These are phyloP conservation scores for Nicotiana sylvestris DNA, from an alignment of 257 asterid genomes.

Conservation along the genomic window DNA sequence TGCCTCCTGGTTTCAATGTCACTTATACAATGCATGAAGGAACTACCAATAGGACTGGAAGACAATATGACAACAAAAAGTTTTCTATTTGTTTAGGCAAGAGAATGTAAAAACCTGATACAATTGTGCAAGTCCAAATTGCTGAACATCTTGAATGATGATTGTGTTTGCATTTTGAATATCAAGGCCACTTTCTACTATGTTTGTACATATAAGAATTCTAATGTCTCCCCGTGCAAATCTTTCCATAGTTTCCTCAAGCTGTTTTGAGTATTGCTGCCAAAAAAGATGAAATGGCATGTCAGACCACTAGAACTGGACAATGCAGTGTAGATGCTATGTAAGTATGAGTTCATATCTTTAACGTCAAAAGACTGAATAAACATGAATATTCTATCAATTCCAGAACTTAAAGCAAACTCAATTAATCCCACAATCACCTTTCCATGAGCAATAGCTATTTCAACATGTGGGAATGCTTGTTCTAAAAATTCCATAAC, in stretches of 20 bases:
- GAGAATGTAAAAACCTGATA: slow-evolving; percentile 62
- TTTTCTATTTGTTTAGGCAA: background rate
- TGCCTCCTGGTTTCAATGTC: background rate
- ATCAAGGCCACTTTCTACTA: slow-evolving; percentile 98
- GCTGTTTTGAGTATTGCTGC: slow-evolving; percentile 96
- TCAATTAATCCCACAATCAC: slow-evolving; percentile 30
- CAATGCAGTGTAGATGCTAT: background rate
- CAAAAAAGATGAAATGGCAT: slow-evolving; percentile 19
- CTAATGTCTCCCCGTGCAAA: slow-evolving; percentile 70
- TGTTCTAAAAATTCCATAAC: slow-evolving; percentile 73
- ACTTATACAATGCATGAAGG: background rate
- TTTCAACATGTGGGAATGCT: slow-evolving; percentile 68
- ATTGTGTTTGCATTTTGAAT: slow-evolving; percentile 96
- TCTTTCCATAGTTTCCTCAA: slow-evolving; percentile 93
- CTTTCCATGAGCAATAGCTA: slow-evolving; percentile 98
- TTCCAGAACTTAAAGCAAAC: slow-evolving; percentile 13
- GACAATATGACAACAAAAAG: background rate
- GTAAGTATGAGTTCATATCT: slow-evolving; percentile 1
- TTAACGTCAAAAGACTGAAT: background rate
- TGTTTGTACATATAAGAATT: slow-evolving; percentile 92
- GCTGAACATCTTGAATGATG: slow-evolving; percentile 91
- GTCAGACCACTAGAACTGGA: slow-evolving; percentile 13
- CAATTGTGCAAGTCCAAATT: slow-evolving; percentile 95
- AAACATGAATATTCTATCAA: background rate
- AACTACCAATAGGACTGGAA: background rate